Base-by-base conservation (phyloP, 2,329 filamentous ascomycete species). In the Cladophialophora bantiana region DNA sequence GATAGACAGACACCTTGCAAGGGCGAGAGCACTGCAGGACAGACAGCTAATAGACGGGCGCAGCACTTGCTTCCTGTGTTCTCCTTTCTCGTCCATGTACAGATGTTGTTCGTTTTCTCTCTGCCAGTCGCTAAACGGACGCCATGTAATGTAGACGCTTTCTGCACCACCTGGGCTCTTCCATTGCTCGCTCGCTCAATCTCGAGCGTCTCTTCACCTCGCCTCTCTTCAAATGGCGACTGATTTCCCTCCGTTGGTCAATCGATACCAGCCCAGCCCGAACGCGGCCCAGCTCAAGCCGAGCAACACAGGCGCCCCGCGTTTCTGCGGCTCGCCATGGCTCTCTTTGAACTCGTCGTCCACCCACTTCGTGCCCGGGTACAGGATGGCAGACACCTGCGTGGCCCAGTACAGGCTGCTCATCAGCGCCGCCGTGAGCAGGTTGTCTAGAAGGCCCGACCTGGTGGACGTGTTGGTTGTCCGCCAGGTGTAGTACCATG, bases 301-400 rank as follows among this genome's bases (percentile, higher is more conserved):
- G 12, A 66, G 52, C 50, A 66, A 10, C 26, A 66, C 64, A 3
- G 64, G 64, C 32, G 64, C 64, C 15, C 64, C 64, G 10, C 53
- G 57, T 52, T 66, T 66, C 53, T 66, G 64, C 36, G 64, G 64
- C 40, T 60, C 59, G 40, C 64, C 64, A 31, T 60, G 63, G 7
- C 57, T 61, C 58, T 62, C 57, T 13, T 48, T 61, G 38, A 83
- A 82, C 71, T 84, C 80, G 4, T 81, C 82, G 76, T 85, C 83
- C 32, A 77, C 74, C 64, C 77, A 80, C 38, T 74, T 68, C 7
- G 78, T 78, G 0, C 80, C 83, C 0, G 83, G 83, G 71, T 85
- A 85, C 45, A 83, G 68, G 18, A 82, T 79, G 1, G 79, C 83
- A 62, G 75, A 79, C 50, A 83, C 35, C 12, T 60, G 55, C 32